phyloP scores from a whole-genome alignment of 306 rosid genomes.

The Malus domestica region ASM211411v1 NC_041790.1:14859001-14859500 shows the following conservation, averaged over 20 bases:
- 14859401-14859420: slow-evolving; percentile 56
- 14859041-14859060: slow-evolving; percentile 34
- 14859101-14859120: slow-evolving; percentile 33
- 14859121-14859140: slow-evolving; percentile 17
- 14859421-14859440: slow-evolving; percentile 75
- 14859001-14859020: slow-evolving; percentile 47
- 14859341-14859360: slow-evolving; percentile 74
- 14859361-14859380: slow-evolving; percentile 57
- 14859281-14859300: slow-evolving; percentile 54
- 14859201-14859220: slow-evolving; percentile 69
- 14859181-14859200: slow-evolving; percentile 36
- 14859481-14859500: slow-evolving; percentile 47
- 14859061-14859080: slow-evolving; percentile 29
- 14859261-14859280: slow-evolving; percentile 94
- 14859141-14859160: slow-evolving; percentile 23
- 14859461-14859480: slow-evolving; percentile 40
- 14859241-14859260: slow-evolving; percentile 93
- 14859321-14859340: slow-evolving; percentile 67
- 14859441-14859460: slow-evolving; percentile 60
- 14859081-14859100: slow-evolving; percentile 30
- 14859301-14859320: slow-evolving; percentile 60
- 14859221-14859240: slow-evolving; percentile 64
- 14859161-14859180: slow-evolving; percentile 30
- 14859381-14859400: slow-evolving; percentile 37
- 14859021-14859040: slow-evolving; percentile 37